Evolutionary conservation across 345 rosid genomes (phyloP).

Genomic region (Sapria himalayana): DNA sequence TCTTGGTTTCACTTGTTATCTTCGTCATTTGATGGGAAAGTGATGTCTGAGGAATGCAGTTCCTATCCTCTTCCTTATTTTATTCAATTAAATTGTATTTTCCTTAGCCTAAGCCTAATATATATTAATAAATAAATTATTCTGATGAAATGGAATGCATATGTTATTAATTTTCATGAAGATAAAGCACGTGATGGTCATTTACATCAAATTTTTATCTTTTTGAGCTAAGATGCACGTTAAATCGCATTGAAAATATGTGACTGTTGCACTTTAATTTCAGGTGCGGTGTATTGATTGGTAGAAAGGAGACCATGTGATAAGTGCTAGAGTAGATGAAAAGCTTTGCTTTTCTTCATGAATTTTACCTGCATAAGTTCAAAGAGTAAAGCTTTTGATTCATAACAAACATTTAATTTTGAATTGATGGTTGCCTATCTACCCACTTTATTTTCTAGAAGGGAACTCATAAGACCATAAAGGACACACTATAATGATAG

Average conservation of each 20-base stretch:
- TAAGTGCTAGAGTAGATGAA: conserved; percentile 81
- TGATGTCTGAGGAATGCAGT: conserved; percentile 99
- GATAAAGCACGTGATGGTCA: conserved; percentile 79
- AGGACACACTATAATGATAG: no score
- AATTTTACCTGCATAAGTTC: conserved; percentile 13
- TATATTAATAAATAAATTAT: conserved; percentile 9
- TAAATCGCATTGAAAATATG: not conserved
- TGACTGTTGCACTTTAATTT: conserved; percentile 5
- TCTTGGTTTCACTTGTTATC: conserved; percentile 77
- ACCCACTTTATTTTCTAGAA: no score
- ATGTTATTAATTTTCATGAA: conserved; percentile 53
- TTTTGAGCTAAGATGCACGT: not conserved
- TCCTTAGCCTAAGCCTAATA: conserved; percentile 5
- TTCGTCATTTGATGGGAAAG: conserved; percentile 93
- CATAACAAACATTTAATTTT: no score
- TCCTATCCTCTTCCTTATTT: conserved; percentile 10
- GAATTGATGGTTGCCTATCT: no score
- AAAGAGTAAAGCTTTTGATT: no score
- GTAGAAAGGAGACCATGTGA: conserved; percentile 69
- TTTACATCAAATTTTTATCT: not conserved
- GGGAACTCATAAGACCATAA: no score
- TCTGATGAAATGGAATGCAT: conserved; percentile 73
- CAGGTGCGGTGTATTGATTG: conserved; percentile 89
- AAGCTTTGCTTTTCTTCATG: conserved; percentile 57
- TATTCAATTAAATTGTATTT: not conserved